Conservation (phyloP, 2,329 filamentous ascomycete genomes). For the Tricladium varicosporioides region DNA sequence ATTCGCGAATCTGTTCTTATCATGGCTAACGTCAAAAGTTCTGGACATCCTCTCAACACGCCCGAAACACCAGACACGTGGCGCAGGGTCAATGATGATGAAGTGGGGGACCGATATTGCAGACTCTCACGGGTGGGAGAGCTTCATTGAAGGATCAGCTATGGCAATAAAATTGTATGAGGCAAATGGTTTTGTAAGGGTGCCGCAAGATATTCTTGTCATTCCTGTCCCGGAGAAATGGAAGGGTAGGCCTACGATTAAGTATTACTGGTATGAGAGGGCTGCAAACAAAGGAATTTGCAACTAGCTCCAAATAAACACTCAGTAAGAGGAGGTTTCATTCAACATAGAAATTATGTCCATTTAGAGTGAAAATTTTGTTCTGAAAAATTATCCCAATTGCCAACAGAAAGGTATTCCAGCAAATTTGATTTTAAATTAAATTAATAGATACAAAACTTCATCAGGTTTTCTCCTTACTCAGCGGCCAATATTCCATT, state of each 20-base stretch:
- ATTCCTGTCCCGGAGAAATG: slow-evolving; percentile 18
- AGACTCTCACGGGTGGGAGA: slow-evolving; percentile 9
- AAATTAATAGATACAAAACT: too few species aligned
- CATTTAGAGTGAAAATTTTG: too few species aligned
- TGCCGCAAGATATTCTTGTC: slow-evolving; percentile 8
- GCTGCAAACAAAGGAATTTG: background rate
- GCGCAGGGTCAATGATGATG: slow-evolving; percentile 37
- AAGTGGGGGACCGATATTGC: slow-evolving; percentile 38
- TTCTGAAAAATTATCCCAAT: too few species aligned
- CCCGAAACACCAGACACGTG: slow-evolving; percentile 37
- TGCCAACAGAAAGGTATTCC: too few species aligned
- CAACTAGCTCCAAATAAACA: too few species aligned
- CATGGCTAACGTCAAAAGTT: slow-evolving; percentile 20
- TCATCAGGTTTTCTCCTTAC: too few species aligned
- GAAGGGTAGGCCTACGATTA: slow-evolving; percentile 14
- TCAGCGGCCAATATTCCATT: too few species aligned
- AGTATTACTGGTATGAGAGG: slow-evolving; percentile 18
- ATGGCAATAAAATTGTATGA: slow-evolving; percentile 21
- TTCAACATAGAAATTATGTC: too few species aligned
- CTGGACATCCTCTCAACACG: slow-evolving; percentile 36
- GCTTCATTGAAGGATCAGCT: slow-evolving; percentile 12
- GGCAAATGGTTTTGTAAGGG: slow-evolving; percentile 16
- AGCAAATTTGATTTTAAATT: too few species aligned
- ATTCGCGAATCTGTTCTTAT: too few species aligned
- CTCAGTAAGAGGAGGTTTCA: too few species aligned